A percentile compares a stretch with the other conserved stretches of the same genome.
phyloP scores from a whole-genome alignment of 2,329 filamentous ascomycete species.

The Fusarium brevicatenulatum region DNA sequence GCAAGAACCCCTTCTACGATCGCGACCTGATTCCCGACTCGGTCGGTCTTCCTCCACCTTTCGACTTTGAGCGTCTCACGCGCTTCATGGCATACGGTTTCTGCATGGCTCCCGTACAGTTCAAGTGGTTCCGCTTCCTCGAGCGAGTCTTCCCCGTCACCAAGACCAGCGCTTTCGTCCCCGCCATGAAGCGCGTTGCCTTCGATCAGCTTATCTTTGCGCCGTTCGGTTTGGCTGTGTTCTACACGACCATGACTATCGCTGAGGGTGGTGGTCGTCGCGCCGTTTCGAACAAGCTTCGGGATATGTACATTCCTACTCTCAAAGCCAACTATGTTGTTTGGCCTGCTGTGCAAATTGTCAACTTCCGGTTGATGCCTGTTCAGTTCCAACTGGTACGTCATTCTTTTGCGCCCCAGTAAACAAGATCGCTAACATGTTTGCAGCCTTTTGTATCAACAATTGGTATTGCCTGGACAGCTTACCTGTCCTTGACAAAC shows the following conservation, averaged over 20 bases:
- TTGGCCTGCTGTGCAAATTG: constrained; percentile 94
- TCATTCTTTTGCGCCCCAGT: constrained; percentile 28
- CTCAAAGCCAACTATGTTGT: constrained; percentile 95
- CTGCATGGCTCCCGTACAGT: constrained; percentile 93
- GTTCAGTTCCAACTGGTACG: constrained; percentile 96
- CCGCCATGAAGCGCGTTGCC: constrained; percentile 88
- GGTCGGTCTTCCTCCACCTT: constrained; percentile 76
- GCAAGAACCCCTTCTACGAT: constrained; percentile 75
- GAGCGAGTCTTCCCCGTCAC: constrained; percentile 84
- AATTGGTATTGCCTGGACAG: constrained; percentile 96
- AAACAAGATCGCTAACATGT: constrained; percentile 9
- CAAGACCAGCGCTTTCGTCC: constrained; percentile 76
- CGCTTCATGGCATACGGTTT: constrained; percentile 98
- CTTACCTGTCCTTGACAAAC: constrained; percentile 93
- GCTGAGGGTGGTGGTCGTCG: constrained; percentile 89
- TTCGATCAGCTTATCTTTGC: constrained; percentile 95
- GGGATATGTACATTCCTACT: constrained; percentile 92
- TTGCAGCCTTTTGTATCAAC: constrained; percentile 91
- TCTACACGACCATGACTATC: constrained; percentile 97
- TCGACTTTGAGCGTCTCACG: constrained; percentile 94
- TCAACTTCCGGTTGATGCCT: constrained; percentile 96
- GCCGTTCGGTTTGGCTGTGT: constrained; percentile 84
- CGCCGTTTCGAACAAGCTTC: constrained; percentile 84
- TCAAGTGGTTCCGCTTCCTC: constrained; percentile 94
- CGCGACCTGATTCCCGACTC: constrained; percentile 73